Base-by-base conservation (phyloP, 83 land plant genomes). In the Picea abies region DNA sequence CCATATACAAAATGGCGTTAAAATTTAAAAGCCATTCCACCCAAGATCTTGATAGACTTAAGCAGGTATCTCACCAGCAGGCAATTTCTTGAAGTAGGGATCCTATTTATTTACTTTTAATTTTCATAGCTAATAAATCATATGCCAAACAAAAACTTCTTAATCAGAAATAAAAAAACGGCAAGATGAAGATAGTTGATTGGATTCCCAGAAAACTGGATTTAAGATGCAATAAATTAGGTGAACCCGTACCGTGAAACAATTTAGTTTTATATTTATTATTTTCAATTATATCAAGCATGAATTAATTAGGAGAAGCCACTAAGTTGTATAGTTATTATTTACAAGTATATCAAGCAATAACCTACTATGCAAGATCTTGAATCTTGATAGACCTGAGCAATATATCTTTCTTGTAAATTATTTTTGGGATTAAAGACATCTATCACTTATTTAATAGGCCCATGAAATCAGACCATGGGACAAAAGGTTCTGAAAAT, bases 401-500 rank as follows among this genome's bases (percentile, higher is more conserved):
- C 23, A 6, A 26, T 12, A 26, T 68, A 68, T 26, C 58, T 67
- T 67, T 29, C 32, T 26, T 68, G 71, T 68, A 52, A 11, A 12
- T 56, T 56, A 56, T 72, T 41, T 39, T 47, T 41, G 16, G 22
- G 12, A 72, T 41, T 44, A 73, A 12, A 73, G 25, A 41, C 47
- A 25, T 58, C 20, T 73, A 23, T 73, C 58, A 56, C 14, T 47
- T 22, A 47, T 41, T n/a, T 73, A 22, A 73, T 41, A 19, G 52
- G 9, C 12, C 58, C 15, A 73, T 22, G 11, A 73, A 44, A 73
- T 9, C 77, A 73, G 77, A 44, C 15, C 47, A 9, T n/a, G 58
- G 15, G 56, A 47, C 41, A 47, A 44, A 44, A 73, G 77, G 22
- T 73, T 73, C 77, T 73, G 15, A 73, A 16, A 20, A n/a, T 73